phyloP scores from a whole-genome alignment of 2,329 filamentous ascomycete genomes.

The Simplicillium sp. region DNA sequence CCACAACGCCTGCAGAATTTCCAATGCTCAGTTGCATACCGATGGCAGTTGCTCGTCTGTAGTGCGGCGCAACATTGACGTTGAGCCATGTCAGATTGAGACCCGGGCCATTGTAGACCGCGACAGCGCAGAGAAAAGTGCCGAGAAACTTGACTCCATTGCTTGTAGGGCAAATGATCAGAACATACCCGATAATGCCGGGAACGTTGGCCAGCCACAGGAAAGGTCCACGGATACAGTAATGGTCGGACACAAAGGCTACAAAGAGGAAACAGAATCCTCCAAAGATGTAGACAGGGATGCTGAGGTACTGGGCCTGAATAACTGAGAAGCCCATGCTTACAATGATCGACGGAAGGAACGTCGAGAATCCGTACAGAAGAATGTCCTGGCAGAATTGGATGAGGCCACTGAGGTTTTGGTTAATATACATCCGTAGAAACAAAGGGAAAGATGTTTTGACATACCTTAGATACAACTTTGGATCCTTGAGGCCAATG shows the following conservation, averaged over 20 bases:
- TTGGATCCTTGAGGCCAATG: conserved; percentile 37
- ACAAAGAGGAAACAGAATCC: conserved; percentile 32
- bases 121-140: conserved; percentile 36
- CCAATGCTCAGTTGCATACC: conserved; percentile 35
- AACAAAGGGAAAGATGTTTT: background rate
- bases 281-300: conserved; percentile 45
- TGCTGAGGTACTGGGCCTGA: conserved; percentile 42
- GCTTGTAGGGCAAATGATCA: conserved; percentile 36
- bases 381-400: conserved; percentile 44
- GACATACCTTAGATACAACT: conserved; percentile 36
- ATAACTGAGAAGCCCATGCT: conserved; percentile 41
- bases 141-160: conserved; percentile 39
- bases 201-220: conserved; percentile 49
- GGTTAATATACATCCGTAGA: background rate
- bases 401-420: conserved; percentile 20
- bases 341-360: conserved; percentile 45
- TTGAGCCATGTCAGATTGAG: conserved; percentile 37
- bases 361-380: conserved; percentile 48
- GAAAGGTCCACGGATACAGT: conserved; percentile 21
- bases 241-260: conserved; percentile 36
- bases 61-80: conserved; percentile 34
- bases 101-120: conserved; percentile 37
- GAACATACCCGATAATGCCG: conserved; percentile 37
- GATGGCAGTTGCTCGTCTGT: conserved; percentile 34
- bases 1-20: conserved; percentile 34